Conservation (phyloP, 768 basidiomycete genomes). For the Phlegmacium glaucopus region DNA sequence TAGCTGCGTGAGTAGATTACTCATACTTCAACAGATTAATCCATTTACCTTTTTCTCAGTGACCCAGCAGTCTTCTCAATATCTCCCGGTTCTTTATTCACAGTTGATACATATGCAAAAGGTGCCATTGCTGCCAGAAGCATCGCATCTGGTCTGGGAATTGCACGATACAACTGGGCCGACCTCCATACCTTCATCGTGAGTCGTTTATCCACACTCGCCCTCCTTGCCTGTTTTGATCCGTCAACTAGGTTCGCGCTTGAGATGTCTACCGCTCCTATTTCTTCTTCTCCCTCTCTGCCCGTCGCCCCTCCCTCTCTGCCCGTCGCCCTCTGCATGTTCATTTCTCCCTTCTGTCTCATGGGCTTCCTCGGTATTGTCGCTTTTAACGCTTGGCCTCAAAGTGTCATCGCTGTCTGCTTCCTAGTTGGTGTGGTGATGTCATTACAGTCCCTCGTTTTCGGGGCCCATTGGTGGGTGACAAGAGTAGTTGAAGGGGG, state of each 20-base stretch:
- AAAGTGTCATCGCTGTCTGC: slow-evolving; percentile 55
- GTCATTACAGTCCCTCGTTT: slow-evolving; percentile 65
- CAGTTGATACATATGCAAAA: slow-evolving; percentile 42
- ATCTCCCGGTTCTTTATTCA: slow-evolving; percentile 48
- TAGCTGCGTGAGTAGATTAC: slow-evolving; percentile 52
- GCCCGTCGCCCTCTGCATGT: slow-evolving; percentile 59
- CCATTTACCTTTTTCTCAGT: slow-evolving; percentile 15
- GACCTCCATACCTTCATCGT: slow-evolving; percentile 53
- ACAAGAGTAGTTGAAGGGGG: slow-evolving; percentile 22
- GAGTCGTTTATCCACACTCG: slow-evolving; percentile 13
- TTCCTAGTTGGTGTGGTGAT: slow-evolving; percentile 56
- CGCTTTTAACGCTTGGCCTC: slow-evolving; percentile 62
- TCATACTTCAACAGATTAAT: not conserved
- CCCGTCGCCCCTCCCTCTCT: slow-evolving; percentile 64
- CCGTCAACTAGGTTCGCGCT: slow-evolving; percentile 37
- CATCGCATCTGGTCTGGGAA: slow-evolving; percentile 61
- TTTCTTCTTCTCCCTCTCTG: slow-evolving; percentile 66
- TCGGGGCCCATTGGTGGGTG: slow-evolving; percentile 39
- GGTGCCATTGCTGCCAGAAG: slow-evolving; percentile 55
- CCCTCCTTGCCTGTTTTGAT: not conserved
- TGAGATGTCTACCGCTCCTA: slow-evolving; percentile 56
- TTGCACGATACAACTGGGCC: slow-evolving; percentile 55
- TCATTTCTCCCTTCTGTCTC: slow-evolving; percentile 51
- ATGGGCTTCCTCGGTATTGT: slow-evolving; percentile 59
- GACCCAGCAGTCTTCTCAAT: slow-evolving; percentile 66